phyloP scores from a whole-genome alignment of 306 rosid genomes.

The Castanea mollissima region DNA sequence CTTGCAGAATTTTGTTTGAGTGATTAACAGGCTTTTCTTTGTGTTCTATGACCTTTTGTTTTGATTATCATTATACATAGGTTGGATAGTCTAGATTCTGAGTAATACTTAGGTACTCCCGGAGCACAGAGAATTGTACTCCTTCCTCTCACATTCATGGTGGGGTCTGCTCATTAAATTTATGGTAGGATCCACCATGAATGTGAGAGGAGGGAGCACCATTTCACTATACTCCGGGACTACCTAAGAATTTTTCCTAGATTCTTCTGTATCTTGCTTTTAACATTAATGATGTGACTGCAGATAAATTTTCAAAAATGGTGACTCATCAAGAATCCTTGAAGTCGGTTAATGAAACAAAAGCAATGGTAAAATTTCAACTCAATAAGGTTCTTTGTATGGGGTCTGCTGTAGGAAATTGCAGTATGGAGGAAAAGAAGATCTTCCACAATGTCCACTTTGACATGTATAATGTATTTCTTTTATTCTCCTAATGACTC shows the following conservation, averaged over 20 bases:
- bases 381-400: slow-evolving; percentile 84
- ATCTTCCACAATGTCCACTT: slow-evolving; percentile 39
- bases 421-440: slow-evolving; percentile 84
- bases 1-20: background rate
- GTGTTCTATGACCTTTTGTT: background rate
- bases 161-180: no score
- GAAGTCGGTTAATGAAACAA: slow-evolving; percentile 71
- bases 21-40: background rate
- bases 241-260: no score
- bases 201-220: no score
- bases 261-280: background rate
- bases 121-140: no score
- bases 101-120: no score
- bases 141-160: no score
- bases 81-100: background rate
- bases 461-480: no score
- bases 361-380: slow-evolving; percentile 80
- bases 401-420: slow-evolving; percentile 88
- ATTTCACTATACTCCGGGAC: no score
- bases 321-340: slow-evolving; percentile 79
- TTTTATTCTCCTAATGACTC: no score
- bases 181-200: no score
- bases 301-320: slow-evolving; percentile 81
- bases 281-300: background rate
- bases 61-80: background rate